Percentiles rank a stretch among this genome's conserved stretches.
Conservation (phyloP, 2,329 filamentous ascomycete species). For the Phialophora expanda region DNA sequence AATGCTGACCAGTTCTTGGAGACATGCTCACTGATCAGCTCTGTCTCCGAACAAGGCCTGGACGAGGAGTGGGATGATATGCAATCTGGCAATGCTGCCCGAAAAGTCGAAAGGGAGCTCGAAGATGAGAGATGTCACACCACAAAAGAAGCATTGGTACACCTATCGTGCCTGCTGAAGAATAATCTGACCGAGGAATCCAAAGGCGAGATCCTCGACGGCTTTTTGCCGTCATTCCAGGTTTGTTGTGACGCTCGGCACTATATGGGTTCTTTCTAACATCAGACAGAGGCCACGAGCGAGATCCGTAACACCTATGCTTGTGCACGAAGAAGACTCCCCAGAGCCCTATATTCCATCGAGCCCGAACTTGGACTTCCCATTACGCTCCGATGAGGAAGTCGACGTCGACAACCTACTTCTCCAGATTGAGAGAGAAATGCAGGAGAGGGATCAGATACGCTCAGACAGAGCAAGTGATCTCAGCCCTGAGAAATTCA, state of each 20-base stretch:
- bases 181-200: conserved; percentile 6
- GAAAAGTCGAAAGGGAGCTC: conserved; percentile 16
- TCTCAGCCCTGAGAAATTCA: not conserved
- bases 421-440: conserved; percentile 17
- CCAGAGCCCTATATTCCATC: conserved; percentile 7
- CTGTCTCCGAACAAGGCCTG: conserved; percentile 7
- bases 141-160: conserved; percentile 29
- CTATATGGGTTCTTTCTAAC: conserved; percentile 5
- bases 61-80: conserved; percentile 26
- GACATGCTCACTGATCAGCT: not conserved
- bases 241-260: not conserved
- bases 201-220: conserved; percentile 7
- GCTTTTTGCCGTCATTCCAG: not conserved
- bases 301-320: conserved; percentile 12
- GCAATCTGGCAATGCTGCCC: conserved; percentile 6
- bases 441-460: conserved; percentile 15
- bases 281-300: conserved; percentile 11
- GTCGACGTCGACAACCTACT: conserved; percentile 18
- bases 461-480: not conserved
- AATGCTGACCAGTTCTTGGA: conserved; percentile 8
- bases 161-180: conserved; percentile 17
- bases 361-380: conserved; percentile 8
- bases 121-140: conserved; percentile 24
- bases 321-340: conserved; percentile 13
- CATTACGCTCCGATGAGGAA: conserved; percentile 4